These are phyloP conservation scores for Hemisphaericaspora xylofermentans DNA, from an alignment of 1,139 yeast species.

Conservation along the genomic window DNA sequence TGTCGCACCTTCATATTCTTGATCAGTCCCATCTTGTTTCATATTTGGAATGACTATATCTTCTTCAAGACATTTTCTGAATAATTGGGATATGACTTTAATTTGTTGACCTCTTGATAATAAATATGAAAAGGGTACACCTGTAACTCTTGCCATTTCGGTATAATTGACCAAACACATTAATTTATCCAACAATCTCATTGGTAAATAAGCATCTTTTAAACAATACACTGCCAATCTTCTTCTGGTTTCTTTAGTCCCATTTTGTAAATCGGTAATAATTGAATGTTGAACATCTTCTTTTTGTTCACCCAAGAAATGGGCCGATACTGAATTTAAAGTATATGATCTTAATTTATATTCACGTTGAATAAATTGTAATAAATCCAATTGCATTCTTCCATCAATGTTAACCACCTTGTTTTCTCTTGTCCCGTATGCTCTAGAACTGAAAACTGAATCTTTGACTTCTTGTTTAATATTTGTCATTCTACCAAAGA, in stretches of 20 bases:
- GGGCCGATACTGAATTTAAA: slow-evolving; percentile 91
- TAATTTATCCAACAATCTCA: slow-evolving; percentile 81
- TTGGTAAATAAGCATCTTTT: slow-evolving; percentile 91
- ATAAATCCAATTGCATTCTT: slow-evolving; percentile 88
- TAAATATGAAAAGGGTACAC: slow-evolving; percentile 92
- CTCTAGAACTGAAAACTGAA: slow-evolving; percentile 86
- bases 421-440: slow-evolving; percentile 94
- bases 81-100: slow-evolving; percentile 92
- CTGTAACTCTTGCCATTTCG: slow-evolving; percentile 99
- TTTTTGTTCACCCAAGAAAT: slow-evolving; percentile 90
- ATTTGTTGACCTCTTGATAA: slow-evolving; percentile 95
- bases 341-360: slow-evolving; percentile 93
- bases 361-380: slow-evolving; percentile 92
- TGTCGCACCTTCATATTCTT: slow-evolving; percentile 98
- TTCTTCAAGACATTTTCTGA: slow-evolving; percentile 83
- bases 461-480: slow-evolving; percentile 78
- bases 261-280: slow-evolving; percentile 91
- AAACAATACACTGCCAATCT: slow-evolving; percentile 95
- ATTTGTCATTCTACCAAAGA: slow-evolving; percentile 71
- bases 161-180: slow-evolving; percentile 97
- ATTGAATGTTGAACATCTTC: slow-evolving; percentile 98
- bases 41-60: slow-evolving; percentile 89
- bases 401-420: slow-evolving; percentile 93
- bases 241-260: slow-evolving; percentile 87
- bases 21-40: slow-evolving; percentile 77